Base-by-base conservation (phyloP, 2,329 filamentous ascomycete genomes). In the Fusarium sulawesiense region DNA sequence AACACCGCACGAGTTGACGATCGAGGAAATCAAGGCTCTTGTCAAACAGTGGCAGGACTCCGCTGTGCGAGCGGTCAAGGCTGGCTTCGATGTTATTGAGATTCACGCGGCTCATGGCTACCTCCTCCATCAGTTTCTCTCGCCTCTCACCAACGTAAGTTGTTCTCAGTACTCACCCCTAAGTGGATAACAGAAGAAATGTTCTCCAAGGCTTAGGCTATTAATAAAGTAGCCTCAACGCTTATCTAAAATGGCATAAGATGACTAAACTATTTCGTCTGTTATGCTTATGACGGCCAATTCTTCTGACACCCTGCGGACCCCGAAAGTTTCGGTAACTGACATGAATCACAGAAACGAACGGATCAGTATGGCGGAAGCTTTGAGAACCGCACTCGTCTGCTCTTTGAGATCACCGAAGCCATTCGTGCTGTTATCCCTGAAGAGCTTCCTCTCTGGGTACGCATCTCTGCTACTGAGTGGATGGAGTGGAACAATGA, bases 21-120 rank as follows among this genome's bases (percentile, higher is more conserved):
- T 87, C 4, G 82, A 85, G 3, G 90, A 95, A 54, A 94, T 97
- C 67, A 82, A 88, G 71, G 79, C 82, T 5, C 80, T 93, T 47
- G 90, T 93, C 74, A 77, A 80, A 42, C 85, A 85, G 12, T 96
- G 88, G 80, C 87, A 83, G 7, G 85, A 85, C 3, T 83, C 88
- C 1, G 84, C 87, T 0, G 82, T 84, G 70, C 82, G 90, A 40
- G 86, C 93, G 2, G 79, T 94, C 7, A 82, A 87, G 66, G 91
- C 89, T 2, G 93, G 93, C 0, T 87, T 93, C 50, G 93, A 97
- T 76, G 87, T 90, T 10, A 89, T 97, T 62, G 93, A 97, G 78
- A 83, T 88, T 21, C 86, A 89, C 69, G 85, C 76, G 14, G 89
- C 89, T 2, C 90, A 92, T 71, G 89, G 90, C 6, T 93, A 93